Evolutionary conservation across 83 land plant species (phyloP).

Genomic region (Picea abies): DNA sequence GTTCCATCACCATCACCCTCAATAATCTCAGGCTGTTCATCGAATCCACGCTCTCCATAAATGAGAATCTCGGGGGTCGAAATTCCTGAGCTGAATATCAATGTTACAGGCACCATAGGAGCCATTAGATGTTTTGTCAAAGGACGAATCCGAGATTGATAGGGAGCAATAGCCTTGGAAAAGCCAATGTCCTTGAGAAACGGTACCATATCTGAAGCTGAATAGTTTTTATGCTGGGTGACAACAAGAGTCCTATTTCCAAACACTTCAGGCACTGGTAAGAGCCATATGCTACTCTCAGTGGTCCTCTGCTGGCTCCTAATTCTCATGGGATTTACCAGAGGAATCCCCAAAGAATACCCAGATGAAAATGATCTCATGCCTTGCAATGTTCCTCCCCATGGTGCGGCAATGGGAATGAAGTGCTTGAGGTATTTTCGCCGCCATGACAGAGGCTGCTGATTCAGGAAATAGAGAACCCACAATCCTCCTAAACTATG

Average conservation of each 20-base stretch:
- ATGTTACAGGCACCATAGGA: slow-evolving; percentile 46
- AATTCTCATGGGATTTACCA: slow-evolving; percentile 34
- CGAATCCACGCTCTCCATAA: slow-evolving; percentile 40
- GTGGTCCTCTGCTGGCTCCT: slow-evolving; percentile 40
- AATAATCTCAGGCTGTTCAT: slow-evolving; percentile 27
- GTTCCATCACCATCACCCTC: slow-evolving; percentile 63
- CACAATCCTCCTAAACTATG: slow-evolving; percentile 63
- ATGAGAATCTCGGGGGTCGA: slow-evolving; percentile 33
- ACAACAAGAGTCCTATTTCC: slow-evolving; percentile 27
- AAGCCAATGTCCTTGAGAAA: slow-evolving; percentile 48
- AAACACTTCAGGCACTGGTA: slow-evolving; percentile 37
- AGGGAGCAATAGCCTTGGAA: slow-evolving; percentile 33
- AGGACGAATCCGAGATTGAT: slow-evolving; percentile 35
- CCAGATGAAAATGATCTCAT: slow-evolving; percentile 55
- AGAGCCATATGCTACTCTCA: slow-evolving; percentile 53
- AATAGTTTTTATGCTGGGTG: slow-evolving; percentile 25
- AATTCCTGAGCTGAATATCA: slow-evolving; percentile 37
- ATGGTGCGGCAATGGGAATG: slow-evolving; percentile 48
- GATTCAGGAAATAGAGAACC: slow-evolving; percentile 45
- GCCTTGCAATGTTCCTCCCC: slow-evolving; percentile 51
- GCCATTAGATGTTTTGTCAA: slow-evolving; percentile 25
- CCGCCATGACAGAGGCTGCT: slow-evolving; percentile 43
- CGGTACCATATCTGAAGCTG: slow-evolving; percentile 33
- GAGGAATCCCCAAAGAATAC: slow-evolving; percentile 28
- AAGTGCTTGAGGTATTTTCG: slow-evolving; percentile 35